Percentiles rank a stretch among this genome's conserved stretches.
phyloP scores from a whole-genome alignment of 2,329 filamentous ascomycete genomes.

The Sarocladiaceae sp. region DNA sequence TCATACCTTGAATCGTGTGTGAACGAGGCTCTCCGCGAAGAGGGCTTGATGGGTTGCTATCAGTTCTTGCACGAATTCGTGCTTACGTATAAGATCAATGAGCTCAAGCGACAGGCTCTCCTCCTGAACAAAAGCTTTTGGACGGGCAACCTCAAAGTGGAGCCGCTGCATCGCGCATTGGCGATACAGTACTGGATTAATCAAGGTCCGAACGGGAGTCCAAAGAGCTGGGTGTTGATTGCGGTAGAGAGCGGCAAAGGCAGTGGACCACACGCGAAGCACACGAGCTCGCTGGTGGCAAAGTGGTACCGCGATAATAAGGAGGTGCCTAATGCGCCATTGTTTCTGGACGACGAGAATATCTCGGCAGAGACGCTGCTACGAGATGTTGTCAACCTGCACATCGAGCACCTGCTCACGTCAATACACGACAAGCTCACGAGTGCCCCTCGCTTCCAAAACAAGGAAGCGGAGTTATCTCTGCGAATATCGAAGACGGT shows the following conservation, averaged over 20 bases:
- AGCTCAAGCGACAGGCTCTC: constrained; percentile 70
- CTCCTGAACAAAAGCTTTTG: constrained; percentile 66
- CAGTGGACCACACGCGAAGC: constrained; percentile 27
- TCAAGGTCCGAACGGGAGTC: constrained; percentile 41
- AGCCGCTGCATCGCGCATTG: constrained; percentile 73
- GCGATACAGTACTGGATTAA: constrained; percentile 87
- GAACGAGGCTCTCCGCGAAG: constrained; percentile 62
- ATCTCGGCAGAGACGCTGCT: constrained; percentile 72
- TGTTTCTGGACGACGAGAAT: constrained; percentile 53
- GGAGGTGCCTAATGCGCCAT: constrained; percentile 61
- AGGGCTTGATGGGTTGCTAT: constrained; percentile 76
- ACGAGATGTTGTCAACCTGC: constrained; percentile 65
- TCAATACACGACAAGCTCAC: constrained; percentile 57
- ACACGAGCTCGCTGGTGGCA: constrained; percentile 50
- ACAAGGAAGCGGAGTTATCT: constrained; percentile 50
- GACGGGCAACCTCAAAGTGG: constrained; percentile 71
- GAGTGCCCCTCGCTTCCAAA: constrained; percentile 54
- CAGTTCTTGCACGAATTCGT: constrained; percentile 81
- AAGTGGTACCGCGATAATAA: constrained; percentile 84
- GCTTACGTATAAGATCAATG: constrained; percentile 82
- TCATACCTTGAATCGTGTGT: constrained; percentile 62
- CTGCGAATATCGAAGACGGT: constrained; percentile 53
- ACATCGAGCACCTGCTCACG: constrained; percentile 66
- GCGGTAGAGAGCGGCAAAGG: constrained; percentile 65
- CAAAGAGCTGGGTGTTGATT: constrained; percentile 88